Conservation (phyloP, 129 eudicot genomes). For the Ambrosia artemisiifolia region DNA sequence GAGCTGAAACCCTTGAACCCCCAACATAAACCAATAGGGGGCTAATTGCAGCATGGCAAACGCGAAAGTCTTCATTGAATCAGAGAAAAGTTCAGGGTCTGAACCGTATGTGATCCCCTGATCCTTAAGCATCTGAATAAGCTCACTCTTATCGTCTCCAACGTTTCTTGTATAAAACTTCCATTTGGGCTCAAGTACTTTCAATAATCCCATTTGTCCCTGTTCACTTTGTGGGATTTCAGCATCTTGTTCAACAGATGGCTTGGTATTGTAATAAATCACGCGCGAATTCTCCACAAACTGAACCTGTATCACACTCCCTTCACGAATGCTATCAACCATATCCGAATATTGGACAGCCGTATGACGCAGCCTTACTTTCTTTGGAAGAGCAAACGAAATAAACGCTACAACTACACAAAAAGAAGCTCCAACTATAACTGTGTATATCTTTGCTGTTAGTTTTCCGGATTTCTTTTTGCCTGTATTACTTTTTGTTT, state of each 20-base stretch:
- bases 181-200: conserved; percentile 26
- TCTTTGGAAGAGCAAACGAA: conserved; percentile 30
- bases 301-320: conserved; percentile 35
- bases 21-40: conserved; percentile 38
- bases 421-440: conserved; percentile 32
- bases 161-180: conserved; percentile 33
- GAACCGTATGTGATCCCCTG: conserved; percentile 39
- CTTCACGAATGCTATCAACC: conserved; percentile 35
- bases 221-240: conserved; percentile 14
- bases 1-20: conserved; percentile 29
- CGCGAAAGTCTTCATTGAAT: conserved; percentile 23
- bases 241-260: conserved; percentile 18
- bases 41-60: conserved; percentile 27
- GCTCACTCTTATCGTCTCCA: conserved; percentile 27
- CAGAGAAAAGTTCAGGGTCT: conserved; percentile 31
- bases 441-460: conserved; percentile 20
- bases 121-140: conserved; percentile 31
- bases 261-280: conserved; percentile 33
- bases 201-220: conserved; percentile 11
- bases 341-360: conserved; percentile 37
- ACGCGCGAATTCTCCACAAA: conserved; percentile 36
- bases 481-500: conserved; percentile 16
- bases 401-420: conserved; percentile 26
- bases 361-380: conserved; percentile 16
- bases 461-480: conserved; percentile 19